A percentile compares a stretch with the other conserved stretches of the same genome.
Conservation (phyloP, 352 stramenopile genomes). For the Aphanomyces astaci region DNA sequence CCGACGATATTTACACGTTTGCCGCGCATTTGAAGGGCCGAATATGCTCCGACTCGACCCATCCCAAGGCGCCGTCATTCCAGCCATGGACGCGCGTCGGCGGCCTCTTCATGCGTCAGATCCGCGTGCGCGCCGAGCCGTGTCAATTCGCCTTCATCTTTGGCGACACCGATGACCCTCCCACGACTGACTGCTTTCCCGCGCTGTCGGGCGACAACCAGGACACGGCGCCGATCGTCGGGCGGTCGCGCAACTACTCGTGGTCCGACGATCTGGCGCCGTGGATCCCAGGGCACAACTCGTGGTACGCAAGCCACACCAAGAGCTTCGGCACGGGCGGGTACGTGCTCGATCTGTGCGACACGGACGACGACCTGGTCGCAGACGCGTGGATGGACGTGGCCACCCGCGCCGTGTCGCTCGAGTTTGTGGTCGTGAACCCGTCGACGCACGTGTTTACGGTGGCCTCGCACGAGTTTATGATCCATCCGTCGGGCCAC, state of each 20-base stretch:
- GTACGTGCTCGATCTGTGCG: slow-evolving; percentile 68
- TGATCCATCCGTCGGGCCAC: slow-evolving; percentile 67
- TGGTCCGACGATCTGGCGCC: slow-evolving; percentile 60
- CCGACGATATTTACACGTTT: slow-evolving; percentile 74
- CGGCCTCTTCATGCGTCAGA: slow-evolving; percentile 71
- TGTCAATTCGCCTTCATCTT: slow-evolving; percentile 38
- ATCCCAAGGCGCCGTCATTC: slow-evolving; percentile 1
- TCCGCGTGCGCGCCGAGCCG: slow-evolving; percentile 66
- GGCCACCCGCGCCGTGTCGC: slow-evolving; percentile 65
- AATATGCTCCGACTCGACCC: slow-evolving; percentile 43
- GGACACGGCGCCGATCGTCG: slow-evolving; percentile 40
- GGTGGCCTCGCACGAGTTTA: slow-evolving; percentile 77
- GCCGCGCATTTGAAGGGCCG: slow-evolving; percentile 39
- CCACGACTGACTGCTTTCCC: slow-evolving; percentile 66
- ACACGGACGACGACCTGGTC: slow-evolving; percentile 47
- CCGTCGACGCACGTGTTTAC: slow-evolving; percentile 85
- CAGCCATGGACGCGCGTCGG: slow-evolving; percentile 64
- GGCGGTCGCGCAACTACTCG: slow-evolving; percentile 38
- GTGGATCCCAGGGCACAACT: slow-evolving; percentile 27
- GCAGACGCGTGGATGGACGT: slow-evolving; percentile 68
- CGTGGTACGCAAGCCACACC: slow-evolving; percentile 44
- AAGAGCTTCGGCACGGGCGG: slow-evolving; percentile 57
- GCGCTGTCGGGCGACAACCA: slow-evolving; percentile 50
- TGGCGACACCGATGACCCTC: not conserved
- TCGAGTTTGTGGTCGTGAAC: slow-evolving; percentile 85